Evolutionary conservation across 2,329 filamentous ascomycete genomes (phyloP).

Genomic region (Alternaria sp.): DNA sequence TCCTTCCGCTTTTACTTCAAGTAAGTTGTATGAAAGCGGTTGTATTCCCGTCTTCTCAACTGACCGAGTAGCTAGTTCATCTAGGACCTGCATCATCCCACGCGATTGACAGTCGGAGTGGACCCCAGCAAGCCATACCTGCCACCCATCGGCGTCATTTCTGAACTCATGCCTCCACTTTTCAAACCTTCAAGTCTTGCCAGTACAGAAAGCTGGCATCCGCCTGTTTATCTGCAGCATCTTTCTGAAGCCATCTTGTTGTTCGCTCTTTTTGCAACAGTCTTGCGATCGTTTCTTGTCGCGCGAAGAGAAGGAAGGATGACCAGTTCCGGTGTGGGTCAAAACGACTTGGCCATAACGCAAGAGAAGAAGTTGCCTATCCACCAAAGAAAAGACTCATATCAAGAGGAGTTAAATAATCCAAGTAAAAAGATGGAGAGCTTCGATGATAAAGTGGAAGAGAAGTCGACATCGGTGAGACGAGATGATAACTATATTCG

Average conservation of each 20-base stretch:
- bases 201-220: conserved; percentile 22
- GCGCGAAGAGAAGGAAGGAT: conserved; percentile 31
- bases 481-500: background rate
- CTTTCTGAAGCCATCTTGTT: conserved; percentile 31
- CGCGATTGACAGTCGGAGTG: conserved; percentile 30
- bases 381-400: conserved; percentile 11
- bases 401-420: background rate
- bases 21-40: conserved; percentile 48
- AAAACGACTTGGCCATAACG: conserved; percentile 2
- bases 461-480: background rate
- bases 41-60: conserved; percentile 28
- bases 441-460: background rate
- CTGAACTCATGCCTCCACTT: conserved; percentile 44
- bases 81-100: conserved; percentile 39
- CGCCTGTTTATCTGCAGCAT: conserved; percentile 10
- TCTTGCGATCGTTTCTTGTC: conserved; percentile 24
- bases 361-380: background rate
- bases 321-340: background rate
- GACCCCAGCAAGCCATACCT: conserved; percentile 29
- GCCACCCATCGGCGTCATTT: conserved; percentile 20
- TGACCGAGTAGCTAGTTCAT: conserved; percentile 41
- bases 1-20: conserved; percentile 37
- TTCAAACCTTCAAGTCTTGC: conserved; percentile 23
- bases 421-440: background rate
- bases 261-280: conserved; percentile 26